Percentiles rank a stretch among this genome's conserved stretches.
Conservation (phyloP, 1,139 yeast genomes). For the Debaryomycetaceae sp. region DNA sequence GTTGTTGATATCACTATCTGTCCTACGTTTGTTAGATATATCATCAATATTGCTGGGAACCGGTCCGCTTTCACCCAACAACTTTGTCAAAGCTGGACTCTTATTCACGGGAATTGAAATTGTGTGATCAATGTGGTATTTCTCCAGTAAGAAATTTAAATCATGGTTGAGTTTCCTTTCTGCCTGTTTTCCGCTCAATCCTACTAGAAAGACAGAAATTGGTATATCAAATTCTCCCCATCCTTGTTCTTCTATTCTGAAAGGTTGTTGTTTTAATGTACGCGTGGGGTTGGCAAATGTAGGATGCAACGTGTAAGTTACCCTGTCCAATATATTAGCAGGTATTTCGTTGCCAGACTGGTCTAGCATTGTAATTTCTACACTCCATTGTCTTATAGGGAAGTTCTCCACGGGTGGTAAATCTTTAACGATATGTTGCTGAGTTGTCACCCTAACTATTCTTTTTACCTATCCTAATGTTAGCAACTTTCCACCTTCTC, state of each 20-base stretch:
- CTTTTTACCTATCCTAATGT: slow-evolving; percentile 55
- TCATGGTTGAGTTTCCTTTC: slow-evolving; percentile 86
- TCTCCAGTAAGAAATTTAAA: slow-evolving; percentile 76
- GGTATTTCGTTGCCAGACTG: slow-evolving; percentile 80
- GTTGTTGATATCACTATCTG: slow-evolving; percentile 22
- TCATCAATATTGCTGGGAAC: slow-evolving; percentile 52
- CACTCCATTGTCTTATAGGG: slow-evolving; percentile 95
- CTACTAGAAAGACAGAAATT: slow-evolving; percentile 67
- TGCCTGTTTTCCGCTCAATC: slow-evolving; percentile 72
- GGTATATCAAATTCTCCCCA: slow-evolving; percentile 98
- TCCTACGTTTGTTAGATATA: slow-evolving; percentile 26
- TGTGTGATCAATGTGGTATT: slow-evolving; percentile 73
- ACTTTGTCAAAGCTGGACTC: slow-evolving; percentile 62
- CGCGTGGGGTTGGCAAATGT: slow-evolving; percentile 89
- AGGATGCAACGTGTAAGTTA: slow-evolving; percentile 90
- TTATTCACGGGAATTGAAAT: slow-evolving; percentile 74
- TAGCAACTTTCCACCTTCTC: slow-evolving; percentile 4
- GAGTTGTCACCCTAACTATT: slow-evolving; percentile 84
- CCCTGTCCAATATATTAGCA: slow-evolving; percentile 87
- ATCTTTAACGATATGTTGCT: slow-evolving; percentile 78
- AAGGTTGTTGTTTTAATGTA: slow-evolving; percentile 80
- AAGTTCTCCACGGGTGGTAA: slow-evolving; percentile 86
- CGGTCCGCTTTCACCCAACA: slow-evolving; percentile 77
- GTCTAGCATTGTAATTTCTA: slow-evolving; percentile 71
- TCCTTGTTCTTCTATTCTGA: slow-evolving; percentile 86